Evolutionary conservation across 495 filamentous ascomycete species (phyloP).

Genomic region (Hypoxylon rickii): DNA sequence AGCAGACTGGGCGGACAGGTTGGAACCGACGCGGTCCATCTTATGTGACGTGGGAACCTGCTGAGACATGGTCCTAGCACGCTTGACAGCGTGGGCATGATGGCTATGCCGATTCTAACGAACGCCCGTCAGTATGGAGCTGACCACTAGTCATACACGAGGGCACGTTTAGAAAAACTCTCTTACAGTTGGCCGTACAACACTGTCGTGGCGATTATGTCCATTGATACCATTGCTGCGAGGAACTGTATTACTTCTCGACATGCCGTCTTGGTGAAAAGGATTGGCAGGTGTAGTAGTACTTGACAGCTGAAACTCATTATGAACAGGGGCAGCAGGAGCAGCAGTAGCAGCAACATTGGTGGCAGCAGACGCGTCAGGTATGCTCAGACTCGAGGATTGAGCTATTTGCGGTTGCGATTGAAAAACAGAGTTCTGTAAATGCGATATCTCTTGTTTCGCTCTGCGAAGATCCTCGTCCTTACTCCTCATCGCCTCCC

Average conservation of each 20-base stretch:
- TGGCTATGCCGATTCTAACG: slow-evolving; percentile 31
- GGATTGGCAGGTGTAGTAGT: slow-evolving; percentile 27
- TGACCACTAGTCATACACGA: slow-evolving; percentile 11
- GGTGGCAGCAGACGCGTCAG: slow-evolving; percentile 18
- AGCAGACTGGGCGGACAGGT: slow-evolving; percentile 37
- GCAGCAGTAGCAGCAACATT: not conserved
- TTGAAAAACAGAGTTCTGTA: slow-evolving; percentile 43
- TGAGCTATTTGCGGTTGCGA: slow-evolving; percentile 38
- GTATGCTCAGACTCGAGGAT: slow-evolving; percentile 17
- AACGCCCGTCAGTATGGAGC: slow-evolving; percentile 31
- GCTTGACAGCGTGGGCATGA: slow-evolving; percentile 34
- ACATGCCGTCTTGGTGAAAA: slow-evolving; percentile 35
- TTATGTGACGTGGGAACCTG: slow-evolving; percentile 33
- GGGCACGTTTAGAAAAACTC: slow-evolving; percentile 18
- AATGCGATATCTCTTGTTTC: slow-evolving; percentile 36
- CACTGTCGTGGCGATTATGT: slow-evolving; percentile 33
- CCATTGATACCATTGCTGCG: slow-evolving; percentile 34
- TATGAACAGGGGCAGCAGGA: slow-evolving; percentile 8
- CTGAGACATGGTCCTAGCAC: slow-evolving; percentile 41
- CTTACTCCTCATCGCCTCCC: slow-evolving; percentile 33
- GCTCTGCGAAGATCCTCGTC: slow-evolving; percentile 36
- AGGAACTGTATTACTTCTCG: slow-evolving; percentile 42
- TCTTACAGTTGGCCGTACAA: slow-evolving; percentile 35
- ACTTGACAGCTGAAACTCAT: slow-evolving; percentile 39
- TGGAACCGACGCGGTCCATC: slow-evolving; percentile 40